Base-by-base conservation (phyloP, 306 rosid genomes). In the Vigna reflexopilosa region DNA sequence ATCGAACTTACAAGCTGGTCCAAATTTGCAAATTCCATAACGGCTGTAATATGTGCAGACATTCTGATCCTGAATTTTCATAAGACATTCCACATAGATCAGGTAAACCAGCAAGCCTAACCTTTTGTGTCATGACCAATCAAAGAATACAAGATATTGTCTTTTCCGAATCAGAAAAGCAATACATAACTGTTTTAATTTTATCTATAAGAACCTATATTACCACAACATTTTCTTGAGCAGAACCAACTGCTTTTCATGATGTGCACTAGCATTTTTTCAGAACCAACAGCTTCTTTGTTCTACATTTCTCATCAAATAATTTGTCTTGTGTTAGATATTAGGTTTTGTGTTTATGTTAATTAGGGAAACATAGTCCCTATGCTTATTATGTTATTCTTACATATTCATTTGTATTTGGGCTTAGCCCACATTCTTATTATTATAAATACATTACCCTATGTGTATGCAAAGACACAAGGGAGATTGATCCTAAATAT, bases 1-100 rank as follows among this genome's bases (percentile, higher is more conserved):
- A 67, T 92, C 93, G 65, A 65, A 94, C 90, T 76, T 90, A 88
- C 97, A 94, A 22, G 93, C 87, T 20, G 97, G 95, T 78, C 98
- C 97, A 11, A 77, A 94, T 81, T 92, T 95, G 90, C 97, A 95
- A 72, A 95, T 91, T 81, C 98, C 98, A 55, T 87, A 90, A 51
- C 91, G 90, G 72, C 93, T 87, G 84, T 89, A 95, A 78, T 88
- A 80, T 0, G 92, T 19, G 94, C 98, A 95, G 40, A 83, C 63
- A 62, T 80, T 87, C 88, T 91, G 91, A 59, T 89, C 98, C 97
- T 95, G 90, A 78, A 82, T 75, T 9, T 83, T 71, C 58, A 38
- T 38, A 50, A 77, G 10, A 51, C 48, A 45, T 55, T 44, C 26
- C 15, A 62, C 20, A 45, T 48, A 28, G 38, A 63, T 57, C 7